Base-by-base conservation (phyloP, 2,329 filamentous ascomycete genomes). In the Ciborinia camelliae region DNA sequence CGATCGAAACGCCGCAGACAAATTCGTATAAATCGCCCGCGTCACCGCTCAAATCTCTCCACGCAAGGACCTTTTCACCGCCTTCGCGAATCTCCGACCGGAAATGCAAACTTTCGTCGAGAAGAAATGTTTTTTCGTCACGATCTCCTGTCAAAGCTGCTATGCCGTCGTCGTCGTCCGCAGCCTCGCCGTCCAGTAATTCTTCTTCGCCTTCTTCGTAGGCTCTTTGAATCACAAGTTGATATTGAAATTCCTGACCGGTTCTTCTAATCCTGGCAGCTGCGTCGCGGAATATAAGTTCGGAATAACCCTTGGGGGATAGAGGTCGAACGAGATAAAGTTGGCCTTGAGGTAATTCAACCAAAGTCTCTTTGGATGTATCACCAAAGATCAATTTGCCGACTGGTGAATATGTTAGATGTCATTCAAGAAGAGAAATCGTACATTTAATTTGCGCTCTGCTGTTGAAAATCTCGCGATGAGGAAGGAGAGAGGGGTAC, bases 121-220 rank as follows among this genome's bases (percentile, higher is more conserved):
- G 87, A 55, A 98, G 79, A 75, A 98, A 99, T 0, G 90, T 94
- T 81, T 97, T 97, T 79, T 99, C 95, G 88, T 99, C 96, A 72
- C 92, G 91, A 73, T 97, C 93, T 30, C 82, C 81, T 35, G 83
- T 83, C 62, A 95, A 82, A n/a, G 85, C 86, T 74, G 94, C 91
- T 52, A 86, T 84, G 65, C 86, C 89, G 55, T 84, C 88, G 28
- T 45, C 43, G 79, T 96, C 90, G 68, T 94, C 91, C 61, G 87
- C 91, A 73, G 93, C 91, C 75, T 97, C 94, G 71, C 97, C 94
- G 52, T 89, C 92, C 50, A 97, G 80, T 28, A 95, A 84, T 73
- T 98, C 94, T 68, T 93, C 94, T 75, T 99, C 95, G 64, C 95
- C 95, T 79, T 99, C 95, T 75, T 99, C 95, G 81, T 96, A 99